phyloP scores from a whole-genome alignment of 2,329 filamentous ascomycete genomes.

The Pseudogymnoascus sp. region DNA sequence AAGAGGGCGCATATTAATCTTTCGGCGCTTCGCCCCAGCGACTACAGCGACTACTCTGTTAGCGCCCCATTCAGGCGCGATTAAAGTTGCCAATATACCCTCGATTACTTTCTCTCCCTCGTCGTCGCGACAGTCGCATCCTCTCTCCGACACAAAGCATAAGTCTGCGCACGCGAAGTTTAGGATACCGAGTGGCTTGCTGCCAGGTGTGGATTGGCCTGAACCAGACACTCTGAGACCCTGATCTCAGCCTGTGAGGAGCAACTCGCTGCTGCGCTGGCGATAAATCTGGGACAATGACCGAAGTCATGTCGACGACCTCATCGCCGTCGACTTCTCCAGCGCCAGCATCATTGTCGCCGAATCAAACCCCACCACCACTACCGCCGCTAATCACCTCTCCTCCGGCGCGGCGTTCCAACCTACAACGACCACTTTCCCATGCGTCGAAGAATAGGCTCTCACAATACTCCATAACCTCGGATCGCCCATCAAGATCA shows the following conservation, averaged over 20 bases:
- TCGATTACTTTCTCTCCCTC: not conserved
- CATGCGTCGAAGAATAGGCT: constrained; percentile 74
- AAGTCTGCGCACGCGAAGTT: constrained; percentile 3
- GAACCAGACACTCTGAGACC: constrained; percentile 7
- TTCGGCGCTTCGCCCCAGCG: constrained; percentile 1
- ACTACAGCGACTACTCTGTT: constrained; percentile 1
- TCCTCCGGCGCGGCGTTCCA: constrained; percentile 47
- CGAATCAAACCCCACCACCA: constrained; percentile 46
- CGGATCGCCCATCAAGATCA: constrained; percentile 56
- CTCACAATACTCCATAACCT: constrained; percentile 73
- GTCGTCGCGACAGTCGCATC: not conserved
- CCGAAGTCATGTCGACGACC: constrained; percentile 49
- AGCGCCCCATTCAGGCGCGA: not conserved
- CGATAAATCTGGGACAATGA: constrained; percentile 18
- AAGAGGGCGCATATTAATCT: not conserved
- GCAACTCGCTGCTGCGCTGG: constrained; percentile 6
- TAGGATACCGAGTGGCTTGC: not conserved
- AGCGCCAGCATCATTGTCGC: constrained; percentile 38
- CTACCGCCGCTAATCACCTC: constrained; percentile 52
- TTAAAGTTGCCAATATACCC: constrained; percentile 2
- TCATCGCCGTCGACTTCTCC: constrained; percentile 47
- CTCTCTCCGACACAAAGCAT: constrained; percentile 4
- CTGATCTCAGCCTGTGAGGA: constrained; percentile 3
- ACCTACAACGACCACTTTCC: constrained; percentile 59
- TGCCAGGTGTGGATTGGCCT: constrained; percentile 5